These are phyloP conservation scores for Tolypocladium amazonense DNA, from an alignment of 2,329 filamentous ascomycete genomes.

Conservation along the genomic window DNA sequence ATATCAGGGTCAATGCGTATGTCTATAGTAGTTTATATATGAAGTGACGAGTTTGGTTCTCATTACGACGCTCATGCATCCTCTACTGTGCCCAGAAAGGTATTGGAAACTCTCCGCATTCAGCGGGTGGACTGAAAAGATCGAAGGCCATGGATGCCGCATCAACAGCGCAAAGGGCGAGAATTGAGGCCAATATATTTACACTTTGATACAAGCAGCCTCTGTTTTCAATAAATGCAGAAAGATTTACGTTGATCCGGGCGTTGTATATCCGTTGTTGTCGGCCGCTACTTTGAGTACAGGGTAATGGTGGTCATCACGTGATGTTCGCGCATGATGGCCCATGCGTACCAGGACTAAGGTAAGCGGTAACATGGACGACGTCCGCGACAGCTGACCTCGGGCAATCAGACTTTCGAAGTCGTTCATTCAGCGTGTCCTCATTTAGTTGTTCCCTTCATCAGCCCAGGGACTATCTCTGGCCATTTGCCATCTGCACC, in stretches of 20 bases:
- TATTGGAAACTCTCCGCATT: background rate
- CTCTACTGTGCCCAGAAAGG: background rate
- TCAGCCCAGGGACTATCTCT: background rate
- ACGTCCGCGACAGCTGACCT: background rate
- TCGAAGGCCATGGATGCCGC: too few relatives aligned
- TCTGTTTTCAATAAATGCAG: background rate
- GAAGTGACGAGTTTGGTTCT: background rate
- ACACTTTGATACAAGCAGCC: background rate
- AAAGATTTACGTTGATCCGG: background rate
- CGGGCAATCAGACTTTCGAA: background rate
- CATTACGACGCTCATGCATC: background rate
- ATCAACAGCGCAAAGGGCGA: too few relatives aligned
- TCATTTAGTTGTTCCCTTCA: background rate
- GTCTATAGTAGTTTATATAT: background rate
- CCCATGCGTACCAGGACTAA: background rate
- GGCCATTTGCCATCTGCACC: conserved; percentile 1
- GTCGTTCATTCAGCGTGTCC: background rate
- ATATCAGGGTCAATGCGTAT: background rate
- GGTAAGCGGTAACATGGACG: background rate
- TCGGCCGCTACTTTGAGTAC: background rate
- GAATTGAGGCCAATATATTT: too few relatives aligned
- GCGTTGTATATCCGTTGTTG: background rate
- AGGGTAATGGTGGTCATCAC: too few relatives aligned
- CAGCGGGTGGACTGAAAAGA: too few relatives aligned
- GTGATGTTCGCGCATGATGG: background rate